Conservation (phyloP, 441 rosid species). For the Gossypium schwendimanii region DNA sequence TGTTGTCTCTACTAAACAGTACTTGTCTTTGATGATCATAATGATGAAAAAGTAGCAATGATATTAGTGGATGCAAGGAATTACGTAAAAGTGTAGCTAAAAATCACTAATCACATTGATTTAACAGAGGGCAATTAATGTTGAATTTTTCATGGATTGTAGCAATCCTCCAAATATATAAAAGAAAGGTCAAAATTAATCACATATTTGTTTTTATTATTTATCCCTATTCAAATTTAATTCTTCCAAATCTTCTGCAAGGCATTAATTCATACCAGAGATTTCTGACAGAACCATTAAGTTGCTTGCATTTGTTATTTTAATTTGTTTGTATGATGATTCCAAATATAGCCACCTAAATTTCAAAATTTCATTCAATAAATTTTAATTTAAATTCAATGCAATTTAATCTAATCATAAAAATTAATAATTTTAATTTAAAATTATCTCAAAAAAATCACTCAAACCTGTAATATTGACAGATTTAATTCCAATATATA, state of each 20-base stretch:
- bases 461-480: too few species aligned
- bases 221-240: not conserved
- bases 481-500: too few species aligned
- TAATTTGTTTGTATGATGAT: too few species aligned
- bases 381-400: too few species aligned
- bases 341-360: too few species aligned
- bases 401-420: too few species aligned
- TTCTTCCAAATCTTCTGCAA: not conserved
- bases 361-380: too few species aligned
- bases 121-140: not conserved
- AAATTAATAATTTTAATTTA: too few species aligned
- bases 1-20: not conserved
- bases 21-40: not conserved
- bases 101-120: not conserved
- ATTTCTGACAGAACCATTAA: not conserved
- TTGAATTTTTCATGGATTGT: not conserved
- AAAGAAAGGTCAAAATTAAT: not conserved
- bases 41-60: not conserved
- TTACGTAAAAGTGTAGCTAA: not conserved
- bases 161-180: too few species aligned
- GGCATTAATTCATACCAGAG: not conserved
- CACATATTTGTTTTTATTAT: not conserved
- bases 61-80: not conserved
- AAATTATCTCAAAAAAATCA: too few species aligned
- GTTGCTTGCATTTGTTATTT: not conserved